Evolutionary conservation across 495 filamentous ascomycete species (phyloP).

Genomic region (Pyrenopolyporus hunteri): DNA sequence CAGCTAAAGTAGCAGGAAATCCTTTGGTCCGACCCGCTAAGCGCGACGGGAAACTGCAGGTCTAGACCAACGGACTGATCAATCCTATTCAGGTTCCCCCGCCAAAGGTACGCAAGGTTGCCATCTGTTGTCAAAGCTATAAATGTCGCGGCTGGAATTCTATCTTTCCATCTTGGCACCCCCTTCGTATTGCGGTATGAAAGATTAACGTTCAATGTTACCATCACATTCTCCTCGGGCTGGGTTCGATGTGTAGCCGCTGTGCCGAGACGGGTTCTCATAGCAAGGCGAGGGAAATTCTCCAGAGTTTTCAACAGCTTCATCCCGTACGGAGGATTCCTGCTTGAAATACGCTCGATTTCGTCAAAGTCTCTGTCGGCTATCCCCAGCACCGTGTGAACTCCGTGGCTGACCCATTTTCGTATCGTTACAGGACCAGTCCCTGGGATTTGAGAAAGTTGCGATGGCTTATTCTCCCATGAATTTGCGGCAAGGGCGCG

Average conservation of each 20-base stretch:
- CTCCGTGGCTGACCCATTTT: slow-evolving; percentile 74
- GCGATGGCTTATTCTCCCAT: slow-evolving; percentile 85
- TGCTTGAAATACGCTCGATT: slow-evolving; percentile 78
- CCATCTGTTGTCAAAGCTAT: slow-evolving; percentile 80
- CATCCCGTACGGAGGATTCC: slow-evolving; percentile 82
- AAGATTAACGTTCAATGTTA: slow-evolving; percentile 71
- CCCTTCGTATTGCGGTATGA: slow-evolving; percentile 74
- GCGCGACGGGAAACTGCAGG: slow-evolving; percentile 63
- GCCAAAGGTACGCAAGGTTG: slow-evolving; percentile 74
- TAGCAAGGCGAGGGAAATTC: slow-evolving; percentile 75
- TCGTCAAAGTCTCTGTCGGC: slow-evolving; percentile 67
- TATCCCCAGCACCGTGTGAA: slow-evolving; percentile 74
- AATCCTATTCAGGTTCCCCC: slow-evolving; percentile 72
- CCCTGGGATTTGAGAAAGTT: slow-evolving; percentile 87
- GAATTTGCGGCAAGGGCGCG: slow-evolving; percentile 77
- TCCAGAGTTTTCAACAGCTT: slow-evolving; percentile 67
- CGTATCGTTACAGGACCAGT: slow-evolving; percentile 78
- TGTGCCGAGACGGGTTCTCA: slow-evolving; percentile 50
- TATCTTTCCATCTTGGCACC: slow-evolving; percentile 65
- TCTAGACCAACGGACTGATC: slow-evolving; percentile 60
- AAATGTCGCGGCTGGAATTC: slow-evolving; percentile 71
- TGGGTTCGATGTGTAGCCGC: slow-evolving; percentile 42
- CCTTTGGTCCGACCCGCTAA: slow-evolving; percentile 61
- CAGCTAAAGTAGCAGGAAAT: slow-evolving; percentile 81
- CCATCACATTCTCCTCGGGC: slow-evolving; percentile 49